These are phyloP conservation scores for Persicaria maculosa DNA, from an alignment of 148 eudicot species.

Conservation along the genomic window DNA sequence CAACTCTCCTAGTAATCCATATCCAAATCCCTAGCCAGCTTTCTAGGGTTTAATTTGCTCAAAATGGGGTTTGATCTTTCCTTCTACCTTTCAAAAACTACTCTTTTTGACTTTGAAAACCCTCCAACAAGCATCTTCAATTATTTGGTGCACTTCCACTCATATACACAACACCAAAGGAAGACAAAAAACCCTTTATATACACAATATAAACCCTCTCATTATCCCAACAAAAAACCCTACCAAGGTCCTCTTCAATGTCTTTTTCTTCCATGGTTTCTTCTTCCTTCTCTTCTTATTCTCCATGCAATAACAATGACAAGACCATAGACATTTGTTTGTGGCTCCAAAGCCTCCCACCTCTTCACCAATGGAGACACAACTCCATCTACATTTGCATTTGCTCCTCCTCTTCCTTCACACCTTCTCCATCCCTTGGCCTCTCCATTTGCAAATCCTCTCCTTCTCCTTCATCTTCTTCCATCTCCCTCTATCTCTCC, in stretches of 20 bases:
- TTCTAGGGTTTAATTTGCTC: background rate
- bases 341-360: conserved; percentile 75
- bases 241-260: background rate
- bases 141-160: conserved; percentile 1
- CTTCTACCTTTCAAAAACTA: background rate
- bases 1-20: conserved; percentile 2
- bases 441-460: conserved; percentile 37
- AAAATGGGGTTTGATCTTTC: background rate
- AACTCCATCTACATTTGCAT: conserved; percentile 42
- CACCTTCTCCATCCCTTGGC: conserved; percentile 39
- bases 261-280: background rate
- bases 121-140: conserved; percentile 5
- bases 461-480: conserved; percentile 1
- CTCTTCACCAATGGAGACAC: conserved; percentile 40
- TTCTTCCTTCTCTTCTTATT: conserved; percentile 1
- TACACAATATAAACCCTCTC: background rate
- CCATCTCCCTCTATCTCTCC: conserved; percentile 26
- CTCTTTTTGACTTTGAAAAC: background rate
- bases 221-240: background rate
- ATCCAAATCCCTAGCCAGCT: background rate
- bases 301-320: conserved; percentile 26
- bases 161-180: background rate
- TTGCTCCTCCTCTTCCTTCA: conserved; percentile 37
- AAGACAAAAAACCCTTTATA: background rate
- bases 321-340: conserved; percentile 44